Base-by-base conservation (phyloP, 2,329 filamentous ascomycete genomes). In the Curvularia spicifera region DNA sequence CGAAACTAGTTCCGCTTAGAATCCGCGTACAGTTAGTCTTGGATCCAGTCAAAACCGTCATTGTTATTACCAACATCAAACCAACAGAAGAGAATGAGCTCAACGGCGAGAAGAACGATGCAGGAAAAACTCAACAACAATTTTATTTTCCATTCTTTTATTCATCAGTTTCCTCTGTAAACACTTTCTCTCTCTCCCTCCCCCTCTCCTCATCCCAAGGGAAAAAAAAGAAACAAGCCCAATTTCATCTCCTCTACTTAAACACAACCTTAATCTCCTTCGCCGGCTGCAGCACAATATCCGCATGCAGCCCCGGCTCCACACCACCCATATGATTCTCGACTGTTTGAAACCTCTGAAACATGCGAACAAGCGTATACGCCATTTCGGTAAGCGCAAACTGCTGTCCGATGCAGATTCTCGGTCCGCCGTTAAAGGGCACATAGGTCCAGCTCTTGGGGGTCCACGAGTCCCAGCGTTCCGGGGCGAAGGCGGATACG, bases 371-470 rank as follows among this genome's bases (percentile, higher is more conserved):
- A 20, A 81, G 68, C 7, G 80, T 82, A 57, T 82, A 83, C 2
- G 71, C 80, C 78, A 83, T 80, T 64, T 83, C 81, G 0, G 80
- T 82, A 26, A 83, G 70, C 12, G 81, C 81, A 61, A 83, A 83
- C 56, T 83, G 80, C 72, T 82, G 81, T 0, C 81, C 81, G 35
- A 83, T 79, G 57, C 81, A 83, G n/a, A 82, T 81, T 1, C 81
- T 62, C 3, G 80, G 80, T 0, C 80, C 79, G 3, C 80, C 80
- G 49, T 82, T 82, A 64, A 82, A 83, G 0, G 81, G 80, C 2
- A 82, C 73, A 46, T 76, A 82, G 1, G 79, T 79, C 82, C 81
- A 85, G 12, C 67, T 65, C 61, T 80, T 81, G 0, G 82, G 82
- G 6, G 78, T 80, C 81, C 81, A 83, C 0, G 59, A 61, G 26